A percentile compares a stretch with the other conserved stretches of the same genome.
Conservation (phyloP, 2,329 filamentous ascomycete genomes). For the Alternaria solani region DNA sequence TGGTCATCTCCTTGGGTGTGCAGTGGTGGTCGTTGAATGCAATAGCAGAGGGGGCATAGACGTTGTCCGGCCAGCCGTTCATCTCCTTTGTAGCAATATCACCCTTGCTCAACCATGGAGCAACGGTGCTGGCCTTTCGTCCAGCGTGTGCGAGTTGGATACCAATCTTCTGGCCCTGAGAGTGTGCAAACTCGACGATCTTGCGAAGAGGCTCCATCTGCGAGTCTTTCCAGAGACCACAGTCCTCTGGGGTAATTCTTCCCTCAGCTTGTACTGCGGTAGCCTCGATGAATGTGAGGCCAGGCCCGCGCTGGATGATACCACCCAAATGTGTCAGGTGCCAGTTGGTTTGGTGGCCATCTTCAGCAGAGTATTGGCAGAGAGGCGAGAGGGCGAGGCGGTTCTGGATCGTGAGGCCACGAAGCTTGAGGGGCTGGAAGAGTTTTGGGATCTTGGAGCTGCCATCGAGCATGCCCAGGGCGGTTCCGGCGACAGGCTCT, state of each 20-base stretch:
- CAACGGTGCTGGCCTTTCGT: constrained; percentile 66
- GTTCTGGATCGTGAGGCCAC: constrained; percentile 71
- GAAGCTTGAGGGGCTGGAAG: constrained; percentile 65
- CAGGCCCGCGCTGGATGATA: constrained; percentile 78
- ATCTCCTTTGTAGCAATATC: constrained; percentile 64
- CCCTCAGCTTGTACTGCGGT: constrained; percentile 78
- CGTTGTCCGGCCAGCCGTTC: constrained; percentile 64
- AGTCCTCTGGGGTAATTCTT: constrained; percentile 81
- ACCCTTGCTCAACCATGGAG: constrained; percentile 68
- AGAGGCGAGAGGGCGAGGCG: constrained; percentile 63
- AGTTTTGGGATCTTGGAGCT: constrained; percentile 65
- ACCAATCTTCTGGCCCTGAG: constrained; percentile 76
- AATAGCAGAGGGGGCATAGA: constrained; percentile 66
- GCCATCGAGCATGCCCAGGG: constrained; percentile 57
- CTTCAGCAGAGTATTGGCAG: constrained; percentile 72
- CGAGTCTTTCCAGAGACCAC: constrained; percentile 82
- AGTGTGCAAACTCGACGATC: constrained; percentile 80
- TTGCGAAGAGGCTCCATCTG: constrained; percentile 77
- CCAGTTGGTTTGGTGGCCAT: constrained; percentile 80
- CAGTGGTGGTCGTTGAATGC: constrained; percentile 69
- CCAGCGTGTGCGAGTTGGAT: constrained; percentile 87
- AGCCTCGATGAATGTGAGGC: constrained; percentile 78
- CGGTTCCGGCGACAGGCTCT: constrained; percentile 57
- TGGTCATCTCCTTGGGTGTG: constrained; percentile 71
- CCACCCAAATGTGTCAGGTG: constrained; percentile 84